Evolutionary conservation across 805 yeast genomes (phyloP).

Genomic region (Cyberlindnera subsufficiens): DNA sequence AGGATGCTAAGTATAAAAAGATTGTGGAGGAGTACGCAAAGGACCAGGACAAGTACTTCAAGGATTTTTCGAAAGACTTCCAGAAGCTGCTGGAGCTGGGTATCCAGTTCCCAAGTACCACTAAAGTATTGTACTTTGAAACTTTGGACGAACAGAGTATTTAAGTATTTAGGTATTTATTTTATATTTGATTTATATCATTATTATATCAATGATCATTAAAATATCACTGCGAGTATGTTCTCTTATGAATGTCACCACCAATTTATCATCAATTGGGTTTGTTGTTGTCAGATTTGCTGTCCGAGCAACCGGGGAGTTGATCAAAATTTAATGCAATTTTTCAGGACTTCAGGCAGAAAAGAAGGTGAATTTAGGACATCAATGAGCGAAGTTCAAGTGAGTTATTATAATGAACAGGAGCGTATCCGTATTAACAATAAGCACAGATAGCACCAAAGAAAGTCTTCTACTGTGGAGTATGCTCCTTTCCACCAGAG

Average conservation of each 20-base stretch:
- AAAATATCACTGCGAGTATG: too few relatives aligned
- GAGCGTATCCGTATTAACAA: constrained; percentile 1
- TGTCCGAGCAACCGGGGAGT: too few relatives aligned
- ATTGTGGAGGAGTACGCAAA: constrained; percentile 66
- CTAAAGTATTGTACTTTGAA: constrained; percentile 44
- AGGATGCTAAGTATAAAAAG: constrained; percentile 50
- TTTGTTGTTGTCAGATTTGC: too few relatives aligned
- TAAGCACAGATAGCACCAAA: constrained; percentile 22
- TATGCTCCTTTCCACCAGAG: constrained; percentile 82
- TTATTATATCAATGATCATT: too few relatives aligned
- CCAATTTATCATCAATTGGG: too few relatives aligned
- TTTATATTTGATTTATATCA: too few relatives aligned
- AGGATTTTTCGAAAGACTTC: constrained; percentile 62
- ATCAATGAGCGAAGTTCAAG: constrained; percentile 6
- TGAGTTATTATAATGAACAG: not conserved
- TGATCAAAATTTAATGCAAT: too few relatives aligned
- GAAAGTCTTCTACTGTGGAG: constrained; percentile 61
- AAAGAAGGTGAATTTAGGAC: not conserved
- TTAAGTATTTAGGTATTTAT: not conserved
- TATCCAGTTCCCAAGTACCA: constrained; percentile 43
- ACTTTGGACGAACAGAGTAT: constrained; percentile 61
- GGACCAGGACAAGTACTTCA: constrained; percentile 55
- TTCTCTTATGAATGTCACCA: not conserved
- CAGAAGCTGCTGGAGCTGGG: constrained; percentile 74
- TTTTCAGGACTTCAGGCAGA: too few relatives aligned